Percentiles rank a stretch among this genome's conserved stretches.
These are phyloP conservation scores for Raphanus hybrid DNA, from an alignment of 441 rosid species.

Conservation along the genomic window DNA sequence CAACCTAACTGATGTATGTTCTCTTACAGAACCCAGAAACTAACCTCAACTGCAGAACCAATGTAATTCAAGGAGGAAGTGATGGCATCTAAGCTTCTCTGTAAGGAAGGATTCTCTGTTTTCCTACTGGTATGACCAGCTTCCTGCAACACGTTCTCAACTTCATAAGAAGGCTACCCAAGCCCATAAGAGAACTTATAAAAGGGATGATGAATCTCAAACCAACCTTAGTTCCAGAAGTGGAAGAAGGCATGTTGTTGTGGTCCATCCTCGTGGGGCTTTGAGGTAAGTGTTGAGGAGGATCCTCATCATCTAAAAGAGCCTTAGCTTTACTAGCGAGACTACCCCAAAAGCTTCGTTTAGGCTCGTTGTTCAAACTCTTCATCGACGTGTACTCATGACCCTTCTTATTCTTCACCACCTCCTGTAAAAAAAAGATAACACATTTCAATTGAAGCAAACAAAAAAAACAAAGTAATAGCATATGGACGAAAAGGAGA, in stretches of 20 bases:
- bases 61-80: constrained; percentile 62
- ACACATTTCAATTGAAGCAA: constrained; percentile 10
- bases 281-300: constrained; percentile 17
- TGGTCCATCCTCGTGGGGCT: constrained; percentile 32
- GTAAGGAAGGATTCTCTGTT: neutral
- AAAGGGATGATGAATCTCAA: no score
- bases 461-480: neutral
- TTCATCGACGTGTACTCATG: no score
- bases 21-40: no score
- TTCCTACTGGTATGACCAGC: no score
- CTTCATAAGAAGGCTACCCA: no score
- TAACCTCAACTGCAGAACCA: constrained; percentile 65
- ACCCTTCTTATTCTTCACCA: no score
- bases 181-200: no score
- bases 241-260: constrained; percentile 26
- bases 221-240: constrained; percentile 39
- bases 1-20: no score
- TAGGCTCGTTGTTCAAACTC: no score
- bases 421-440: neutral
- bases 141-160: no score
- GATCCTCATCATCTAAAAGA: constrained; percentile 55
- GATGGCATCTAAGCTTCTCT: constrained; percentile 50
- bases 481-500: neutral
- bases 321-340: constrained; percentile 37
- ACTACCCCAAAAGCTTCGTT: no score